phyloP scores from a whole-genome alignment of 202 grass and related monocot genomes.

The Alloteropsis angusta region DNA sequence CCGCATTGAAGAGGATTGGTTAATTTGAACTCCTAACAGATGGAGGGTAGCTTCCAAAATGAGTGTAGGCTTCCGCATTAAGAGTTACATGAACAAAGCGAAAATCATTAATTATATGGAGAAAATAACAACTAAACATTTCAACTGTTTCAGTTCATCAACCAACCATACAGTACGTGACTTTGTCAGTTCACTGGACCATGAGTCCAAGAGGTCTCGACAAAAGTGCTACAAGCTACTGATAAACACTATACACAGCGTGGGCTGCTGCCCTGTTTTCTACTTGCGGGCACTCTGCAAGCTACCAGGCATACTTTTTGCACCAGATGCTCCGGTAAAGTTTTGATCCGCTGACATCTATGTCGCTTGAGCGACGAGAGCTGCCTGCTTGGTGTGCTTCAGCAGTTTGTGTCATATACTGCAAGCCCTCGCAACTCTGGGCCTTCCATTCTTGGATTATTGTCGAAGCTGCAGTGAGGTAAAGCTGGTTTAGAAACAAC shows the following conservation, averaged over 20 bases:
- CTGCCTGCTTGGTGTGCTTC: constrained; percentile 11
- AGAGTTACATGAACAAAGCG: neutral
- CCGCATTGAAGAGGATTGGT: neutral
- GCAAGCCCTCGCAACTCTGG: constrained; percentile 63
- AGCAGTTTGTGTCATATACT: constrained; percentile 55
- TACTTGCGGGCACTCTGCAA: neutral
- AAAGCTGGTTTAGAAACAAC: neutral
- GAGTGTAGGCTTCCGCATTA: neutral
- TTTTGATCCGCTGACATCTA: constrained; percentile 16
- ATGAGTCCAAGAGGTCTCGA: neutral
- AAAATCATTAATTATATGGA: neutral
- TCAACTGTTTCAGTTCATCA: neutral
- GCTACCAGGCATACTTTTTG: constrained; percentile 7
- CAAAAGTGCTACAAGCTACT: neutral
- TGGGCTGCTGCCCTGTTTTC: neutral
- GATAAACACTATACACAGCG: constrained; percentile 29
- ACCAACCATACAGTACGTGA: neutral
- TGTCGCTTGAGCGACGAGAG: neutral
- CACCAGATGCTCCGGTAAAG: neutral
- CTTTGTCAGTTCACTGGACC: neutral
- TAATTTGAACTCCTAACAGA: too few relatives aligned
- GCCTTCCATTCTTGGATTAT: constrained; percentile 58
- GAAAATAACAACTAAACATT: neutral
- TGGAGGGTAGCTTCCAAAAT: neutral
- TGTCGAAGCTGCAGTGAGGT: constrained; percentile 47